Evolutionary conservation across 2,329 filamentous ascomycete species (phyloP), one percentile per base, ranked within the genome.

Genomic region (Triangularia setosa): DNA sequence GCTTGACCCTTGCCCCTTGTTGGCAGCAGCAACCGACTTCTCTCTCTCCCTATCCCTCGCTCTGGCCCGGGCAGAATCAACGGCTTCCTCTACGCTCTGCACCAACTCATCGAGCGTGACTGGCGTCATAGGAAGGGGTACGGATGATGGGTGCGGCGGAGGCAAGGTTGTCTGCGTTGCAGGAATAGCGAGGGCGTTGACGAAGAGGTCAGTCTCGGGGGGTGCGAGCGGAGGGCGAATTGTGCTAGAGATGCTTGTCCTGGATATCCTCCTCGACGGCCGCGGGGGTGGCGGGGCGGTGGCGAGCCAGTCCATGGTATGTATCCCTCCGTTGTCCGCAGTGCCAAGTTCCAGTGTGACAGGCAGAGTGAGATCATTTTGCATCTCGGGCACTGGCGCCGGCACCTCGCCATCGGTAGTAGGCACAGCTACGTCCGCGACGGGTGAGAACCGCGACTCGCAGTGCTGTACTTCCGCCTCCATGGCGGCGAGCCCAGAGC

Each of bases 31-130:
- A 18, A 21, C 40, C 4, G 40, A 48, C 40, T 48, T 48, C 40
- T 48, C 40, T 7, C 40, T 48, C 18, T 60, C 63, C 60, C 66
- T 60, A 65, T 68, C 58, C 68, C 68, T 62, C 8, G 61, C 68
- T 57, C 70, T 55, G 24, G 67, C 67, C 53, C 67, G 16, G 21
- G 67, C 67, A 14, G 59, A 64, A 27, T 64, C 67, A 28, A 69
- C 67, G n/a, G 66, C 60, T 68, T 74, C 75, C 27, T 72, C 72
- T 25, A 72, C 68, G 23, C 70, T 72, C 58, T 74, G 69, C 25
- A 76, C 73, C 30, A 78, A 66, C 12, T 73, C 73, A 21, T 70
- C 72, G 54, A 78, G 64, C 54, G 71, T 77, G 3, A 73, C 73
- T 1, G 76, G 73, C 57, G 72, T 75, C 64, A 72, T 67, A 2